A percentile compares a stretch with the other conserved stretches of the same genome.
These are phyloP conservation scores for Boletellus emodensis DNA, from an alignment of 768 basidiomycete genomes.

Conservation along the genomic window DNA sequence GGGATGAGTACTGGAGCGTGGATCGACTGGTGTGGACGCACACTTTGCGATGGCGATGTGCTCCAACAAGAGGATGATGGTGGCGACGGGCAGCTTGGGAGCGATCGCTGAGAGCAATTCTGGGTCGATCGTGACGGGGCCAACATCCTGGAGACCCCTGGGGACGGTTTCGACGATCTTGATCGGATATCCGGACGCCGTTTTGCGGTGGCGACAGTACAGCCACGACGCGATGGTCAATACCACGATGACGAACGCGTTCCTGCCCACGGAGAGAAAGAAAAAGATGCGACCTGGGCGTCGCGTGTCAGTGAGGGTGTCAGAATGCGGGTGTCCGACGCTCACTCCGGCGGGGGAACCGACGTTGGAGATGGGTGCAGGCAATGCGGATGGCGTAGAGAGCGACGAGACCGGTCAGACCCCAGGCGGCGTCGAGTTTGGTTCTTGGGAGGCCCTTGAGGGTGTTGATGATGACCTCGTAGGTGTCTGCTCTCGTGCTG, in stretches of 20 bases:
- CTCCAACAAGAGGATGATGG: constrained; percentile 86
- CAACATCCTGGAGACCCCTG: constrained; percentile 68
- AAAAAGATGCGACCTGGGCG: constrained; percentile 63
- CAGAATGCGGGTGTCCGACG: not conserved
- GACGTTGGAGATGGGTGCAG: constrained; percentile 48
- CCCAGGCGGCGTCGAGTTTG: constrained; percentile 84
- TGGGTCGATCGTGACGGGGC: constrained; percentile 41
- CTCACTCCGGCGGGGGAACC: constrained; percentile 62
- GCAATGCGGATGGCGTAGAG: constrained; percentile 66
- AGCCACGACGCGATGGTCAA: constrained; percentile 87
- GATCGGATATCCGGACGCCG: constrained; percentile 69
- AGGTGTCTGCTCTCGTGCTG: constrained; percentile 84
- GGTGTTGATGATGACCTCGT: constrained; percentile 87
- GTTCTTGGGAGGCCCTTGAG: constrained; percentile 75
- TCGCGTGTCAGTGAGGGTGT: not conserved
- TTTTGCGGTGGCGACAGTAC: constrained; percentile 63
- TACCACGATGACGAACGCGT: constrained; percentile 85
- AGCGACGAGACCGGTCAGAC: constrained; percentile 65
- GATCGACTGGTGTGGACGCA: constrained; percentile 32
- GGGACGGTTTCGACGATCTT: constrained; percentile 82
- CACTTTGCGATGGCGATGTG: constrained; percentile 98
- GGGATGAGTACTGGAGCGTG: constrained; percentile 9
- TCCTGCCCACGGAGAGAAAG: constrained; percentile 72
- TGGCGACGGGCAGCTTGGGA: constrained; percentile 75
- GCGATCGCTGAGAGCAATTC: constrained; percentile 64